A percentile compares a stretch with the other conserved stretches of the same genome.
Conservation (phyloP, 2,329 filamentous ascomycete genomes). For the Trichothecium roseum region DNA sequence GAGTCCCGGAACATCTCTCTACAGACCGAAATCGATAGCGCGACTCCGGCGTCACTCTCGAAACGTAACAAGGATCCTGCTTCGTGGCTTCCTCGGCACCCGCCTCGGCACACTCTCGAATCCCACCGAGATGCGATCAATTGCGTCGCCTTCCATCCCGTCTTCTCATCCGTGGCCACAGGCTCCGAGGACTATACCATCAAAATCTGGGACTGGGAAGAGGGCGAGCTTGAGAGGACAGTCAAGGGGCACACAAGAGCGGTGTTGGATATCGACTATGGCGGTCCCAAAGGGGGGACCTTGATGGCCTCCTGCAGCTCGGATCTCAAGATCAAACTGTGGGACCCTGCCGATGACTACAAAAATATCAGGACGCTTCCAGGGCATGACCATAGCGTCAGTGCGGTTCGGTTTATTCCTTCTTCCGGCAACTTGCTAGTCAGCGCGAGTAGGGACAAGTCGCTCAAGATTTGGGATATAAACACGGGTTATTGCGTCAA, state of each 20-base stretch:
- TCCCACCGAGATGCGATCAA: conserved; percentile 75
- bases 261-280: conserved; percentile 82
- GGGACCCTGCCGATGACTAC: conserved; percentile 87
- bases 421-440: conserved; percentile 82
- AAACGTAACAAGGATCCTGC: conserved; percentile 74
- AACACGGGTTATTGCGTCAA: conserved; percentile 87
- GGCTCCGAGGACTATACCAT: conserved; percentile 89
- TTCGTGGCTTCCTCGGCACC: conserved; percentile 77
- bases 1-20: conserved; percentile 64
- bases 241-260: conserved; percentile 87
- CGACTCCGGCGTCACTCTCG: conserved; percentile 66
- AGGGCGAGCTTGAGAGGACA: conserved; percentile 81
- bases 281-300: conserved; percentile 69
- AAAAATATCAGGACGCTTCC: conserved; percentile 89
- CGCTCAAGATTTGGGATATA: conserved; percentile 83
- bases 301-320: conserved; percentile 57
- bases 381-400: conserved; percentile 88
- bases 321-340: conserved; percentile 88
- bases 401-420: conserved; percentile 78
- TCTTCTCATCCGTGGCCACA: conserved; percentile 82
- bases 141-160: conserved; percentile 83
- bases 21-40: conserved; percentile 75
- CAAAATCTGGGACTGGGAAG: conserved; percentile 96
- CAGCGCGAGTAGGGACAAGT: conserved; percentile 76
- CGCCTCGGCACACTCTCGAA: conserved; percentile 71